Conservation (phyloP, 495 filamentous ascomycete species). For the Elaphomyces granulatus region DNA sequence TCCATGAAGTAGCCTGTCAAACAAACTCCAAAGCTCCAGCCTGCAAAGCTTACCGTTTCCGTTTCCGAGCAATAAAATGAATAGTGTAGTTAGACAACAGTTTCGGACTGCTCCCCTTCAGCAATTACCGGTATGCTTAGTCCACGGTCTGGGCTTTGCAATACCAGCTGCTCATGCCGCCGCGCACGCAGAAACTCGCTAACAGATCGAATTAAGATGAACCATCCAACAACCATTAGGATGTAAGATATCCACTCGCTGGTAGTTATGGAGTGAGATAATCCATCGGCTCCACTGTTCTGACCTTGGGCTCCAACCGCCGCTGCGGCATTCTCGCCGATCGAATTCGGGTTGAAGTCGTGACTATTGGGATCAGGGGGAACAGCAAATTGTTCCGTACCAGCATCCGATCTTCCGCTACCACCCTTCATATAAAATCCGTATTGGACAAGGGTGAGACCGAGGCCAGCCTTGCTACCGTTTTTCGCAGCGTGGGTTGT, state of each 20-base stretch:
- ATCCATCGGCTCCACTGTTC: conserved; percentile 18
- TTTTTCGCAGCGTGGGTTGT: conserved; percentile 98
- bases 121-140: conserved; percentile 78
- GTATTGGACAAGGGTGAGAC: conserved; percentile 91
- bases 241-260: conserved; percentile 86
- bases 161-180: conserved; percentile 79
- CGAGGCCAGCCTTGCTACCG: conserved; percentile 83
- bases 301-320: conserved; percentile 18
- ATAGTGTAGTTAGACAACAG: conserved; percentile 65
- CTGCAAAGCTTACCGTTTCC: not conserved
- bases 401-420: conserved; percentile 34
- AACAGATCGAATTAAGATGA: conserved; percentile 80
- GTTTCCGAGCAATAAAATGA: not conserved
- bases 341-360: conserved; percentile 63
- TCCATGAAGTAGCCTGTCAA: too few species aligned
- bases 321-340: conserved; percentile 27
- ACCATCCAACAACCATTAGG: conserved; percentile 97
- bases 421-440: conserved; percentile 83
- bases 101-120: conserved; percentile 69
- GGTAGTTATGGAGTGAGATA: conserved; percentile 40
- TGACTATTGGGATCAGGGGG: conserved; percentile 84
- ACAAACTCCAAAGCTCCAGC: conserved; percentile 2
- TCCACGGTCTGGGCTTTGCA: conserved; percentile 88
- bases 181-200: conserved; percentile 78
- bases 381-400: conserved; percentile 35